Base-by-base conservation (phyloP, 805 yeast genomes). In the Pichia ethanolica region DNA sequence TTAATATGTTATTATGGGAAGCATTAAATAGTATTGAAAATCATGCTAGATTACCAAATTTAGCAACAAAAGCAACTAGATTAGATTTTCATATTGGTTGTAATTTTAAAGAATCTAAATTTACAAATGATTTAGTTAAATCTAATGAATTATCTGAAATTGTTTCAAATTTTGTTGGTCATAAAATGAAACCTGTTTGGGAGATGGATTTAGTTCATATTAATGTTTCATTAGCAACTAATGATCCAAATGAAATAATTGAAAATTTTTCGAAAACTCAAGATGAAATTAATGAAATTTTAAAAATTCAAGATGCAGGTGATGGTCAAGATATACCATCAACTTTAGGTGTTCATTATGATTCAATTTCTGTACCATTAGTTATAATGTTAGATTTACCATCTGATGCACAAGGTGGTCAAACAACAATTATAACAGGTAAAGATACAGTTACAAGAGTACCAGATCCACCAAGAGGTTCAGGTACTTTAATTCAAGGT, bases 131-230 rank as follows among this genome's bases (percentile, higher is more conserved):
- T 4, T 78, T 82, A 9, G 77, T 79, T 78, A 70, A 67, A 8
- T 74, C 73, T 52, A 81, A 82, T 14, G 69, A 69, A 53, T 70
- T 80, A 4, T 58, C 71, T 57, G 74, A 73, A 47, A 69, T 77
- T 47, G 60, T 78, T 42, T 65, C 71, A 43, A 66, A 53, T 8
- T 77, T 78, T 73, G 78, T 81, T 8, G 77, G 77, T 1, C 72
- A 72, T 33, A 75, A 73, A 20, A 63, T 74, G 50, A 70, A 70
- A 47, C 60, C 70, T 11, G 65, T 73, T 28, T 71, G 73, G 70
- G 79, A 78, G 52, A 76, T 71, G 52, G 83, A 79, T 58, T 66
- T 75, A 45, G 81, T 75, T 12, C 78, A 75, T 48, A 66, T 71
- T 35, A 79, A 79, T 58, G 64, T 75, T 28, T 70, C 74, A 2